Evolutionary conservation across 163 green algal species (phyloP), one percentile per base, ranked within the genome.

Genomic region (Prototheca wickerhamii): DNA sequence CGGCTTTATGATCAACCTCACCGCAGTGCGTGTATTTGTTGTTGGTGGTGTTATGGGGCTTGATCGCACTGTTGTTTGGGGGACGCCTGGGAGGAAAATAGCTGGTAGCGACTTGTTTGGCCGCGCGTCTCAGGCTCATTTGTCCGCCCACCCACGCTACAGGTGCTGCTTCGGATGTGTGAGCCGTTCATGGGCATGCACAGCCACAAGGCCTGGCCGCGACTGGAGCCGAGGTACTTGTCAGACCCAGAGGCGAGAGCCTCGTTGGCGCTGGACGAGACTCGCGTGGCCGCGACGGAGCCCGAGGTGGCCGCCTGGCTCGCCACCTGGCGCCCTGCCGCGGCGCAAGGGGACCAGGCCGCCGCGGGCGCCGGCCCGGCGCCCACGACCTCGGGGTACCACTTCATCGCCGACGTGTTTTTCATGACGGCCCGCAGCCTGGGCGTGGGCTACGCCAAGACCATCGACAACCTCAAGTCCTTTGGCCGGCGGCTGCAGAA

Each of bases 391-490:
- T 50, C 31, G 34, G 43, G 66, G 26, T 91, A 82, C 66, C 76
- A 87, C 65, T 95, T 95, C 74, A 91, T 95, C 60, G 93, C 83
- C 71, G 83, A 94, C 57, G 85, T 75, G 67, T 95, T 95, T 71
- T 95, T 94, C 75, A 65, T 95, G 26, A 91, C 86, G 20, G 84
- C 77, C 25, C 74, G 76, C 8, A 69, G 58, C 10, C 68, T 95
- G 64, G 75, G 87, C 62, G 68, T 93, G 40, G 87, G 87, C 17
- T 54, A 84, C 0, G 60, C 80, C 12, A 72, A 76, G 44, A 53
- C 51, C 52, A 69, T 82, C 31, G 58, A 68, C 10, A 62, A 28
- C 4, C 65, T 35, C 26, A 23, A n/a, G 12, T 44, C 23, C 28
- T 4, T 73, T 29, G 43, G n/a, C 8, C 59, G 64, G 20, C 20